A percentile compares a stretch with the other conserved stretches of the same genome.
These are phyloP conservation scores for Solanum acaule DNA, from an alignment of 257 asterid genomes.

Conservation along the genomic window DNA sequence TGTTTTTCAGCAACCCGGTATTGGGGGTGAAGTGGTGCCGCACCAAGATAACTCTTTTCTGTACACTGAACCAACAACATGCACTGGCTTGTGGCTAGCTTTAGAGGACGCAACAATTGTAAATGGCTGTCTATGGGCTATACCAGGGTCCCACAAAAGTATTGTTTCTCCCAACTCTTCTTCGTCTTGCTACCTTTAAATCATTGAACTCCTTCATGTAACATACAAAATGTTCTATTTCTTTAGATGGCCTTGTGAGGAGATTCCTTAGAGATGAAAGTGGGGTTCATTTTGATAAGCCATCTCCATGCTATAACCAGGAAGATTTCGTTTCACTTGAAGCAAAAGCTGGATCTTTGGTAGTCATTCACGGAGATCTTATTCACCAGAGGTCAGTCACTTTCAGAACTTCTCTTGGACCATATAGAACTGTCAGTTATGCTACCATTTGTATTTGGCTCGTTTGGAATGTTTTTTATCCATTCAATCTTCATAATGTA, in stretches of 20 bases:
- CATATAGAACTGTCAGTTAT: not conserved
- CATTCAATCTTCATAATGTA: not conserved
- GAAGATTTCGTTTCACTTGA: slow-evolving; percentile 63
- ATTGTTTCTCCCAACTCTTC: not conserved
- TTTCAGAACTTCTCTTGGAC: not conserved
- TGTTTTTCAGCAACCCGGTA: slow-evolving; percentile 71
- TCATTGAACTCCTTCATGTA: not conserved
- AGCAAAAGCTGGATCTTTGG: slow-evolving; percentile 73
- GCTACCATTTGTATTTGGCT: not conserved
- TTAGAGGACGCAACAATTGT: slow-evolving; percentile 63
- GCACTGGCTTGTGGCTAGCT: slow-evolving; percentile 95
- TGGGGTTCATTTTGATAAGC: slow-evolving; percentile 81
- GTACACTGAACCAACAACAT: slow-evolving; percentile 63
- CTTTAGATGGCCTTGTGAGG: slow-evolving; percentile 75
- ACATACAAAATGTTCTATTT: not conserved
- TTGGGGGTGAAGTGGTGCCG: slow-evolving; percentile 81
- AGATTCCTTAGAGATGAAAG: slow-evolving; percentile 79
- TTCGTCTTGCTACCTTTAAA: not conserved
- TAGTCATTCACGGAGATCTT: slow-evolving; percentile 73
- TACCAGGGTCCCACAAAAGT: slow-evolving; percentile 86
- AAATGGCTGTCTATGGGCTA: slow-evolving; percentile 97
- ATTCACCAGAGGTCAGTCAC: slow-evolving; percentile 63
- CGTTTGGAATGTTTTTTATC: not conserved
- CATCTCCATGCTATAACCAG: slow-evolving; percentile 58
- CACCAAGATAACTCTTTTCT: slow-evolving; percentile 91